phyloP scores from a whole-genome alignment of 352 stramenopile species.

The Phytopythium ostracodes region DNA sequence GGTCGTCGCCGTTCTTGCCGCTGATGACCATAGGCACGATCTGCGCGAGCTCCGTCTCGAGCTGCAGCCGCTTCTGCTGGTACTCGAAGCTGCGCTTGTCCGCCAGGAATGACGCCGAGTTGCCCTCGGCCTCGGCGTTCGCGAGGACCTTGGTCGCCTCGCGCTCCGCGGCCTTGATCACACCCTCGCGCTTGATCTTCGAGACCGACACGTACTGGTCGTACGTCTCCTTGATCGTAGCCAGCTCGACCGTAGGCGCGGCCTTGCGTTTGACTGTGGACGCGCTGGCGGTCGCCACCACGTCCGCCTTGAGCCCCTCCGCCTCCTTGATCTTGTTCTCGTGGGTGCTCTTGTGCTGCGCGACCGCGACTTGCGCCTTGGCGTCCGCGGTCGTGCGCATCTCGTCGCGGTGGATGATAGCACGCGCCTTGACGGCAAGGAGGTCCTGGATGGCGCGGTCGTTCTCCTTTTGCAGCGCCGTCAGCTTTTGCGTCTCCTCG shows the following conservation, averaged over 20 bases:
- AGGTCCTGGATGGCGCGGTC: conserved; percentile 75
- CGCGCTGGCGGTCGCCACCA: conserved; percentile 44
- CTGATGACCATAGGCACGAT: conserved; percentile 73
- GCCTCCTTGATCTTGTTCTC: conserved; percentile 72
- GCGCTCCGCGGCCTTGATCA: conserved; percentile 61
- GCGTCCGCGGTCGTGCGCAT: conserved; percentile 68
- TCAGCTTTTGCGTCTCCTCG: conserved; percentile 80
- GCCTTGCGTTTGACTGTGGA: conserved; percentile 60
- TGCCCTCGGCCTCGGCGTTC: conserved; percentile 58
- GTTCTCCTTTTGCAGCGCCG: conserved; percentile 76
- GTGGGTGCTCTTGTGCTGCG: conserved; percentile 43
- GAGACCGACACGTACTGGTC: conserved; percentile 66
- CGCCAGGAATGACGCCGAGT: conserved; percentile 48
- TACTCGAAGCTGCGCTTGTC: conserved; percentile 81
- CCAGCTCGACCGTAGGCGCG: conserved; percentile 50
- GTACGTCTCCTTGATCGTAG: conserved; percentile 51
- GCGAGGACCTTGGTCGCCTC: conserved; percentile 49
- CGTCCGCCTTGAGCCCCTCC: conserved; percentile 66
- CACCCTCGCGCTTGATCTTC: conserved; percentile 54
- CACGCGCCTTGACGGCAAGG: conserved; percentile 53
- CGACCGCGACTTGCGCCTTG: conserved; percentile 72
- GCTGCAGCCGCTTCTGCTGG: conserved; percentile 60
- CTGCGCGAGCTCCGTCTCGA: conserved; percentile 55
- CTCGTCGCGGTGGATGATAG: conserved; percentile 74
- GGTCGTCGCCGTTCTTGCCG: conserved; percentile 77